These are phyloP conservation scores for Gautieria morchelliformis DNA, from an alignment of 768 basidiomycete species.

Conservation along the genomic window DNA sequence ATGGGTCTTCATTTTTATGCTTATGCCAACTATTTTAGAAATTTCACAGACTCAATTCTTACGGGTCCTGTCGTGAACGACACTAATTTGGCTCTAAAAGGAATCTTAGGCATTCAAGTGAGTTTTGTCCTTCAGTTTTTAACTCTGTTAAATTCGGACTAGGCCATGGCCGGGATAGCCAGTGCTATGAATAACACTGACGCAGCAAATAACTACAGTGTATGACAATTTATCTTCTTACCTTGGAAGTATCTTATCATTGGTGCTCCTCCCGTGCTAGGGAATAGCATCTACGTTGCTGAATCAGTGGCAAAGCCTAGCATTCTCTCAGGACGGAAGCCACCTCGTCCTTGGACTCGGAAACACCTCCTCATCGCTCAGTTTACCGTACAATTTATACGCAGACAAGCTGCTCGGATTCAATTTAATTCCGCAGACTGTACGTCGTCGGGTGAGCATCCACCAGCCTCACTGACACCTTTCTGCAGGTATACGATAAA, in stretches of 20 bases:
- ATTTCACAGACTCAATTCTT: constrained; percentile 7
- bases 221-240: too few species aligned
- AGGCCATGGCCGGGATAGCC: constrained; percentile 3
- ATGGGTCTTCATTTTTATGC: too few species aligned
- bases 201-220: not conserved
- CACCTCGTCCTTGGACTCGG: not conserved
- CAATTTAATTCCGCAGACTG: constrained; percentile 15
- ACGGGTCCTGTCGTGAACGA: constrained; percentile 14
- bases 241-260: not conserved
- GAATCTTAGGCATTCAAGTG: constrained; percentile 14
- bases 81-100: constrained; percentile 18
- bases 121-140: constrained; percentile 3
- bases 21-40: too few species aligned
- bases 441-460: not conserved
- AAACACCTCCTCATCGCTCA: constrained; percentile 3
- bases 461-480: not conserved
- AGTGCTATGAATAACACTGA: not conserved
- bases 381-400: constrained; percentile 31
- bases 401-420: constrained; percentile 29
- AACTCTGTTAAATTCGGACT: constrained; percentile 9
- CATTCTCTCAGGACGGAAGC: not conserved
- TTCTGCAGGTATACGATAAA: not conserved
- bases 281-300: not conserved
- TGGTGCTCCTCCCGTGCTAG: not conserved
- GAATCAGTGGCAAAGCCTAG: not conserved